A percentile compares a stretch with the other conserved stretches of the same genome.
phyloP scores from a whole-genome alignment of 2,329 filamentous ascomycete species.

The Xylariomycetidae sp. region DNA sequence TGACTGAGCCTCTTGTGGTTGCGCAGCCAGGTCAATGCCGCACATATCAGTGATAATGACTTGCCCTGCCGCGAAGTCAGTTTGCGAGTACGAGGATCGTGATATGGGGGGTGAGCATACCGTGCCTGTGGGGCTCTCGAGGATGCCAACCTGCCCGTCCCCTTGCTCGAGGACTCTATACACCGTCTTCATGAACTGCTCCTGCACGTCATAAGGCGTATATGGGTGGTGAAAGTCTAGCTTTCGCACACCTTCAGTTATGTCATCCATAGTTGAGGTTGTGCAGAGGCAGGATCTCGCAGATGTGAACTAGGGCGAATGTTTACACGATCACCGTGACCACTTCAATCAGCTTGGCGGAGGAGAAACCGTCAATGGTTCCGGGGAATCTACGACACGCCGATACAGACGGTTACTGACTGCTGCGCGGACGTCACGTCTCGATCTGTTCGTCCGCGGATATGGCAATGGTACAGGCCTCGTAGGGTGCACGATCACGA shows the following conservation, averaged over 20 bases:
- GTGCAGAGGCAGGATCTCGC: too few species aligned
- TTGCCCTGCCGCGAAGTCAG: constrained; percentile 69
- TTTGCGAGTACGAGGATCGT: constrained; percentile 12
- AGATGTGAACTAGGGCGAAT: too few species aligned
- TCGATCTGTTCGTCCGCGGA: too few species aligned
- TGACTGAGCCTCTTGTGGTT: constrained; percentile 62
- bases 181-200: constrained; percentile 78
- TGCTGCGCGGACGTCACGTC: too few species aligned
- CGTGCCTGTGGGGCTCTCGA: constrained; percentile 89
- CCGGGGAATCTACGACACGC: too few species aligned
- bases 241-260: constrained; percentile 20
- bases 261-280: constrained; percentile 16
- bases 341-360: too few species aligned
- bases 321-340: too few species aligned
- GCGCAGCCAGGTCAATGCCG: constrained; percentile 84
- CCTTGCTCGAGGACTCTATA: constrained; percentile 69
- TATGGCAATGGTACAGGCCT: too few species aligned
- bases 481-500: too few species aligned
- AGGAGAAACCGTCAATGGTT: too few species aligned
- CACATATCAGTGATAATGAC: constrained; percentile 86
- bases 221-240: constrained; percentile 80
- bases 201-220: constrained; percentile 79
- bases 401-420: too few species aligned
- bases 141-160: constrained; percentile 73
- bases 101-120: constrained; percentile 23